Base-by-base conservation (phyloP, 345 rosid genomes). In the Linum trigynum region DNA sequence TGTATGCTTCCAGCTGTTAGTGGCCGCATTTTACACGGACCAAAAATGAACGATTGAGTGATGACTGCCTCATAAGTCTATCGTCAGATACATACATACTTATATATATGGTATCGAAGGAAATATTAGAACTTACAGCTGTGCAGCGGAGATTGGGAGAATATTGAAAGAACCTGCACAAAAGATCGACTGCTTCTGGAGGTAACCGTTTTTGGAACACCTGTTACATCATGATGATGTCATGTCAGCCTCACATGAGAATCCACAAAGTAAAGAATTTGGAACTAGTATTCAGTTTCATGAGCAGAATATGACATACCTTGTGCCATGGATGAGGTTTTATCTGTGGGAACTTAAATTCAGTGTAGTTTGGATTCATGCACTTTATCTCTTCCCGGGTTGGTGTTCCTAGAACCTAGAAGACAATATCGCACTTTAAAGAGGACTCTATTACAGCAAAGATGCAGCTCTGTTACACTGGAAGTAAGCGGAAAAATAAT, bases 291-390 rank as follows among this genome's bases (percentile, higher is more conserved):
- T 40, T 38, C 5, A 5, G 45, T 48, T 1, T 23, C 32, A 39
- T 45, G 45, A 63, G 32, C 38, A 67, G 64, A 63, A 64, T 35
- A 65, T 17, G 42, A 0, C 38, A 61, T 74, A 85, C 98, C 86
- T 92, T 92, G 74, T 90, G 97, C 97, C 99, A 92, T 41, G 99
- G 97, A 71, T 90, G 99, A 65, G 95, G 87, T 73, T 92, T 92
- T 73, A 90, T 92, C 76, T 90, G 97, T 7, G 99, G 96, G 65
- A 90, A 92, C 75, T 90, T 90, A 72, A 90, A 92, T 70, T 90
- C 95, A 0, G 97, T 92, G 68, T 92, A 92, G 75, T 86, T 90
- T 39, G 97, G 96, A 73, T 92, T 92, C 98, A 92, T 92, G 84
- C 98, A 92, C 77, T 92, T 92, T 71, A 92, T 92, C 80, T 92